phyloP scores from a whole-genome alignment of 148 eudicot genomes.

The Dysphania ambrosioides region DNA sequence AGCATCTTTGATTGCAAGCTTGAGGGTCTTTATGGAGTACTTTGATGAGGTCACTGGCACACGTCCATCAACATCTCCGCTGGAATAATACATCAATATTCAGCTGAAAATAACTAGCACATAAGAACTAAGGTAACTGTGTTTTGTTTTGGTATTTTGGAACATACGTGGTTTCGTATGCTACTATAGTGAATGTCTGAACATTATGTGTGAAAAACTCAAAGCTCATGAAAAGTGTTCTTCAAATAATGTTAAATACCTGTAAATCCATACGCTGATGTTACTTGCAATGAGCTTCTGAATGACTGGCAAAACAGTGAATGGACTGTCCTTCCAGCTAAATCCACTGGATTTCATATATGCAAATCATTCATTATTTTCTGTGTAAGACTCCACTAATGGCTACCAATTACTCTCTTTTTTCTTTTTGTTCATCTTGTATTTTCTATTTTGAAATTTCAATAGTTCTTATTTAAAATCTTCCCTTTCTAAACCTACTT shows the following conservation, averaged over 20 bases:
- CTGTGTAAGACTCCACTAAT: not conserved
- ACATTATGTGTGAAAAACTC: no score
- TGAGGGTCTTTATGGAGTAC: slow-evolving; percentile 46
- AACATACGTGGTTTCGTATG: no score
- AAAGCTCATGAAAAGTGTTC: no score
- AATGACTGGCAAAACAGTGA: slow-evolving; percentile 40
- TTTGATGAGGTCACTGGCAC: slow-evolving; percentile 50
- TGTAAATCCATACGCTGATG: slow-evolving; percentile 45
- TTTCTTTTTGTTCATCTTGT: no score
- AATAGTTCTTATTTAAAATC: no score
- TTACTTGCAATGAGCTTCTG: slow-evolving; percentile 39
- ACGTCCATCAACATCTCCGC: slow-evolving; percentile 54
- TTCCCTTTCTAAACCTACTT: no score
- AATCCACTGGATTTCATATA: slow-evolving; percentile 20
- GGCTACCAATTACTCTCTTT: no score
- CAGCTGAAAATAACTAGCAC: not conserved
- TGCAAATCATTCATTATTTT: not conserved
- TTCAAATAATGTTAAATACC: slow-evolving; percentile 15
- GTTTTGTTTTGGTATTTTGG: no score
- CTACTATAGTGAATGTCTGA: no score
- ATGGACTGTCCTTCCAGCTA: slow-evolving; percentile 41
- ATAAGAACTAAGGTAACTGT: no score
- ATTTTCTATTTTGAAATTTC: no score
- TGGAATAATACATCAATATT: slow-evolving; percentile 6
- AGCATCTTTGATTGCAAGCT: slow-evolving; percentile 37